Conservation (phyloP, 2,329 filamentous ascomycete species). For the Claviceps humidiphila region DNA sequence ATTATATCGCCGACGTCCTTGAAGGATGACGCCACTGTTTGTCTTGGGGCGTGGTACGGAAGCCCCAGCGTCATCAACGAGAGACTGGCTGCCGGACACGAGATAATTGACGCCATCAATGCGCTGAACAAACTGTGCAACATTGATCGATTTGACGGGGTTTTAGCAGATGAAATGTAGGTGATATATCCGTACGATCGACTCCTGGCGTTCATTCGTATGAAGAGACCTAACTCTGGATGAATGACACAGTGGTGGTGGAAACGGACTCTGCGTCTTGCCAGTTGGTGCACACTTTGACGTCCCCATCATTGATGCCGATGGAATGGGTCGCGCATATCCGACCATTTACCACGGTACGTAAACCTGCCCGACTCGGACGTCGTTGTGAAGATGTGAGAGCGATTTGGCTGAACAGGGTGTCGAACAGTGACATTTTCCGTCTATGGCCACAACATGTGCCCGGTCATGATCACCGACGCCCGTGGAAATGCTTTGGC, state of each 20-base stretch:
- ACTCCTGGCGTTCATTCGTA: neutral
- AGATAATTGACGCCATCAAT: conserved; percentile 24
- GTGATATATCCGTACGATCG: conserved; percentile 4
- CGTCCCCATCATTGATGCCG: conserved; percentile 23
- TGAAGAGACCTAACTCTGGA: neutral
- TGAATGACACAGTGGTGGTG: conserved; percentile 18
- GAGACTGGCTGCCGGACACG: conserved; percentile 21
- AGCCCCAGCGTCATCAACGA: conserved; percentile 28
- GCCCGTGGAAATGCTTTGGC: conserved; percentile 22
- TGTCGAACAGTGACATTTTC: conserved; percentile 20
- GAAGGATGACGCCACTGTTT: conserved; percentile 24
- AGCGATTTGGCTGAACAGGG: neutral
- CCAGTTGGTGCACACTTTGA: conserved; percentile 21
- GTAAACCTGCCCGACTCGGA: neutral
- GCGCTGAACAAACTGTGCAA: conserved; percentile 20
- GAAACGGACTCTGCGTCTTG: conserved; percentile 24
- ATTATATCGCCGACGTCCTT: conserved; percentile 25
- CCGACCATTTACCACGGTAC: conserved; percentile 24
- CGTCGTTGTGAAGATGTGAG: no score
- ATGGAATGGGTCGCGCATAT: conserved; percentile 26
- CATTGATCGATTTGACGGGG: conserved; percentile 18
- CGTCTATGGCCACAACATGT: conserved; percentile 23
- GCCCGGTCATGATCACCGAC: conserved; percentile 24
- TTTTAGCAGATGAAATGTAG: conserved; percentile 26
- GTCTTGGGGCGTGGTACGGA: conserved; percentile 32